A percentile compares a stretch with the other conserved stretches of the same genome.
phyloP scores from a whole-genome alignment of 345 rosid species.

The Lepidium sativum region DNA sequence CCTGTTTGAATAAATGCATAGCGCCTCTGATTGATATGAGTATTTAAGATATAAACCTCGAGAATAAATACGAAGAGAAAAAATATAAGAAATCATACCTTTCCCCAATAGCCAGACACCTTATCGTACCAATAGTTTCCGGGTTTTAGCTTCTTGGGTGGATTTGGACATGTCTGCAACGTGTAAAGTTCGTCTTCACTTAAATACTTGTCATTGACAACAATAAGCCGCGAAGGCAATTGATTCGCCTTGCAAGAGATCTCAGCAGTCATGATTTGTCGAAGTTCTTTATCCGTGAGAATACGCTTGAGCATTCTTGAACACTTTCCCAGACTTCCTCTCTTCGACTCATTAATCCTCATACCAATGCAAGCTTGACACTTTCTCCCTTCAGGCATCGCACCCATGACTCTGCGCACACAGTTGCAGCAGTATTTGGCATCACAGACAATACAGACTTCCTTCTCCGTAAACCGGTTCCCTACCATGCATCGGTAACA shows the following conservation, averaged over 20 bases:
- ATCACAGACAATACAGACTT: constrained; percentile 72
- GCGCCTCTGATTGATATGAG: constrained; percentile 7
- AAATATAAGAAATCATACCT: constrained; percentile 39
- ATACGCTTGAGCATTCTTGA: constrained; percentile 53
- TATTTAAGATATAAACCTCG: neutral
- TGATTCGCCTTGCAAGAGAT: constrained; percentile 51
- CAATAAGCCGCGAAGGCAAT: constrained; percentile 53
- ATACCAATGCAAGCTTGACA: constrained; percentile 64
- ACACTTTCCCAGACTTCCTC: constrained; percentile 51
- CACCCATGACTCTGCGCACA: constrained; percentile 76
- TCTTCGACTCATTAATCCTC: constrained; percentile 51
- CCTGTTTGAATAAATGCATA: constrained; percentile 35
- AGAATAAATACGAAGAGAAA: neutral
- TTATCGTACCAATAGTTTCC: constrained; percentile 88
- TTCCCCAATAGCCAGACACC: constrained; percentile 84
- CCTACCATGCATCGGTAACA: constrained; percentile 71
- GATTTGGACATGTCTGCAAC: constrained; percentile 55
- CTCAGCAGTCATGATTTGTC: constrained; percentile 55
- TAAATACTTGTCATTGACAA: constrained; percentile 50
- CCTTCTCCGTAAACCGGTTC: constrained; percentile 58
- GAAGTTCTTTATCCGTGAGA: constrained; percentile 42
- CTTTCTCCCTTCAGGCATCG: constrained; percentile 93
- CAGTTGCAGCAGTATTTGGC: constrained; percentile 71
- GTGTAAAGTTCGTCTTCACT: constrained; percentile 34
- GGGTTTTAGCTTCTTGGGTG: constrained; percentile 67